These are phyloP conservation scores for Wickerhamiella alocasiicola DNA, from an alignment of 805 yeast genomes.

Conservation along the genomic window DNA sequence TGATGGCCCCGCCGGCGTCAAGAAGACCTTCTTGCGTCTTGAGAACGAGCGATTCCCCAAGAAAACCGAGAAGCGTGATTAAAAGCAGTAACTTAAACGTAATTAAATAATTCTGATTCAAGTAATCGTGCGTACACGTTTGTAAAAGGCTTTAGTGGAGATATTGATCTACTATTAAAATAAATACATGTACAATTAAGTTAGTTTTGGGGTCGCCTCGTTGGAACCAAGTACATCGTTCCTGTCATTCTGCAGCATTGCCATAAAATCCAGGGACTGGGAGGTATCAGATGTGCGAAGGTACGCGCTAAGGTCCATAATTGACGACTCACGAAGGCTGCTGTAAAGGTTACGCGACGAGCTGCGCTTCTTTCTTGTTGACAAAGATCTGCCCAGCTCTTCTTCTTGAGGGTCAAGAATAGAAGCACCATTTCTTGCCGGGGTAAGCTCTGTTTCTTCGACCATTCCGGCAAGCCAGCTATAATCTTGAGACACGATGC, in stretches of 20 bases:
- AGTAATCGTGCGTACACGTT: neutral
- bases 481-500: slow-evolving; percentile 21
- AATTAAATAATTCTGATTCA: neutral
- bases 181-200: too few relatives aligned
- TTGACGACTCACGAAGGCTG: slow-evolving; percentile 26
- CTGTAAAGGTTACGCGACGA: slow-evolving; percentile 21
- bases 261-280: slow-evolving; percentile 4
- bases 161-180: neutral
- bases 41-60: slow-evolving; percentile 12
- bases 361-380: neutral
- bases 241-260: neutral
- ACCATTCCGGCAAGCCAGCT: slow-evolving; percentile 26
- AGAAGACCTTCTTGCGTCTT: slow-evolving; percentile 19
- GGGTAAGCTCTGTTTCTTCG: slow-evolving; percentile 15
- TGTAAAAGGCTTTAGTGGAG: neutral
- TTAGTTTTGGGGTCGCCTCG: slow-evolving; percentile 18
- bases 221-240: slow-evolving; percentile 11
- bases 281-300: slow-evolving; percentile 11
- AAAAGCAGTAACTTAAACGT: neutral
- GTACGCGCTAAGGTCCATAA: slow-evolving; percentile 25
- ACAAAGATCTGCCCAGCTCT: too few relatives aligned
- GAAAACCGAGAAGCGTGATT: neutral
- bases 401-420: too few relatives aligned
- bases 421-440: slow-evolving; percentile 6
- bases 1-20: slow-evolving; percentile 19